A percentile compares a stretch with the other conserved stretches of the same genome.
Conservation (phyloP, 2,329 filamentous ascomycete genomes). For the Aspergillus sp. region DNA sequence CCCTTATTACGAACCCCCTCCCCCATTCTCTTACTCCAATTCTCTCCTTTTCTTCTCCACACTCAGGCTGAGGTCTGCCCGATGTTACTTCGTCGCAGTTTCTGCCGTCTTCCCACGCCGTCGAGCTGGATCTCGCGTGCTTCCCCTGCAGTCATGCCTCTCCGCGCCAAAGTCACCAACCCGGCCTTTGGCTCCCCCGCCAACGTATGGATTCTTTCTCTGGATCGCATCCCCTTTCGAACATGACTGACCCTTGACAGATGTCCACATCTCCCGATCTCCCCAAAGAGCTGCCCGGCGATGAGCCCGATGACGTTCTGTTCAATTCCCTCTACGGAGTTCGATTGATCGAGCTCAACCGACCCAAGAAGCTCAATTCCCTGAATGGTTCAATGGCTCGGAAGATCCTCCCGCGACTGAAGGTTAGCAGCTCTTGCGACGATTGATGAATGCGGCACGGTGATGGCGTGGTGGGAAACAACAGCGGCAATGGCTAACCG, state of each 20-base stretch:
- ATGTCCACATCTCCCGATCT: conserved; percentile 40
- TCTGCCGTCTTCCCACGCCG: conserved; percentile 38
- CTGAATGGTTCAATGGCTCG: conserved; percentile 91
- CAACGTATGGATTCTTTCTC: conserved; percentile 45
- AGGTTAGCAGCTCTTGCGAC: conserved; percentile 38
- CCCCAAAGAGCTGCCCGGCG: conserved; percentile 58
- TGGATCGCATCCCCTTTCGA: background rate
- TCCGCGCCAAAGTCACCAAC: conserved; percentile 71
- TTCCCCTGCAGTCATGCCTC: conserved; percentile 63
- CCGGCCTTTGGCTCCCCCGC: conserved; percentile 54
- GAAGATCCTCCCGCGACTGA: conserved; percentile 84
- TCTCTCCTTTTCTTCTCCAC: conserved; percentile 8
- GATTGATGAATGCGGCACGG: background rate
- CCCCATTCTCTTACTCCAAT: conserved; percentile 14
- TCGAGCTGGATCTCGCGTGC: conserved; percentile 48
- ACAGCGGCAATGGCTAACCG: conserved; percentile 1
- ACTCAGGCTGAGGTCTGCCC: conserved; percentile 24
- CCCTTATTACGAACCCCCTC: conserved; percentile 12
- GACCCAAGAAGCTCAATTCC: conserved; percentile 86
- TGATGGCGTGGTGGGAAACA: background rate
- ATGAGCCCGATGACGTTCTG: conserved; percentile 85
- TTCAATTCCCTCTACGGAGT: conserved; percentile 88
- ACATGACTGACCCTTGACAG: conserved; percentile 23
- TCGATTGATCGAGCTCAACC: conserved; percentile 89
- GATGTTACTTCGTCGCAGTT: conserved; percentile 44